Percentiles rank a stretch among this genome's conserved stretches.
Conservation (phyloP, 1,284 basidiomycete species). For the Melampsora americana region DNA sequence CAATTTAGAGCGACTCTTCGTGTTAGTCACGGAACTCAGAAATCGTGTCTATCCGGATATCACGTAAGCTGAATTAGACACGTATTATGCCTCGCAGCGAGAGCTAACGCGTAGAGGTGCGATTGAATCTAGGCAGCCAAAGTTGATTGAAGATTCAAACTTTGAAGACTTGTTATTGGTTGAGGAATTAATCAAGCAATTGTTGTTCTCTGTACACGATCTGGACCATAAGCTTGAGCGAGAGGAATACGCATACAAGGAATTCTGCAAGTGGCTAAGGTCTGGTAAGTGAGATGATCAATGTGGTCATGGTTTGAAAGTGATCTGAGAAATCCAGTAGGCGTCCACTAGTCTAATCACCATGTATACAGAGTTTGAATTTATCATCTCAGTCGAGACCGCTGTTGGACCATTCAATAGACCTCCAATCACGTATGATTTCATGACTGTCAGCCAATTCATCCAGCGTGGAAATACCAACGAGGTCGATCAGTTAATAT, state of each 20-base stretch:
- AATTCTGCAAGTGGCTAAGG: constrained; percentile 40
- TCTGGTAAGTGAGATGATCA: constrained; percentile 18
- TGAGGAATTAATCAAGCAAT: constrained; percentile 25
- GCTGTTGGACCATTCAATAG: constrained; percentile 1
- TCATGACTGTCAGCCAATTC: constrained; percentile 34
- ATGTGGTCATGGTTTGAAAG: background rate
- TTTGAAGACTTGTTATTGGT: constrained; percentile 28
- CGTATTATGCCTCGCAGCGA: background rate
- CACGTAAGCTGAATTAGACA: constrained; percentile 10
- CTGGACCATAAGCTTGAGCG: constrained; percentile 21
- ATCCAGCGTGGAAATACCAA: constrained; percentile 32
- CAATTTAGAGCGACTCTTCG: constrained; percentile 23
- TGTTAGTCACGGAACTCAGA: constrained; percentile 25
- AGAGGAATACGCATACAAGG: constrained; percentile 26
- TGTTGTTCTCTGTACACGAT: constrained; percentile 9
- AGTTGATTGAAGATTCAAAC: constrained; percentile 32
- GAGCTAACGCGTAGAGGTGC: background rate
- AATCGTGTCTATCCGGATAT: constrained; percentile 20
- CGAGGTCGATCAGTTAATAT: constrained; percentile 20
- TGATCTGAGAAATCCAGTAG: background rate
- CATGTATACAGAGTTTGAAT: constrained; percentile 26
- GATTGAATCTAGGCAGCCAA: constrained; percentile 11
- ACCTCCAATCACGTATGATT: constrained; percentile 28
- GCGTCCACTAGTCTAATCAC: background rate
- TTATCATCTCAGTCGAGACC: constrained; percentile 18